phyloP scores from a whole-genome alignment of 257 asterid species.

The Fraxinus americana region DNA sequence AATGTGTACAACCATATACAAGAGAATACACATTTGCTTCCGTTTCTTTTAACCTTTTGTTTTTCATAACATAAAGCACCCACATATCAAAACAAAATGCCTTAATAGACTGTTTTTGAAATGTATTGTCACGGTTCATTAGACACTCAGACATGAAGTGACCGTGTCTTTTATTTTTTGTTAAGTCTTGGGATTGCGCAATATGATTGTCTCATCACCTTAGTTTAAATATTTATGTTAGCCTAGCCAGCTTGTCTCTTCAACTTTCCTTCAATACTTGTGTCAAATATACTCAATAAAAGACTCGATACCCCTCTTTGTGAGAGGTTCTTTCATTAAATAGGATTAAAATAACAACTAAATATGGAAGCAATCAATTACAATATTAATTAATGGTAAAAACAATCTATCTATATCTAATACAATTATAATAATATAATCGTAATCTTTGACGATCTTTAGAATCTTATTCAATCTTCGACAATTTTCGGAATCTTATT shows the following conservation, averaged over 20 bases:
- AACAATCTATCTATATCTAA: too few relatives aligned
- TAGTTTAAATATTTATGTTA: neutral
- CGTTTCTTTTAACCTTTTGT: neutral
- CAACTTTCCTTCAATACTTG: neutral
- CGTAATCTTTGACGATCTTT: too few relatives aligned
- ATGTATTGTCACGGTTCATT: neutral
- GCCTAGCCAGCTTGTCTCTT: neutral
- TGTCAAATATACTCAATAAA: too few relatives aligned
- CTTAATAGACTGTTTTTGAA: neutral
- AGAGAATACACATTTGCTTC: constrained; percentile 1
- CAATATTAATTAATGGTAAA: too few relatives aligned
- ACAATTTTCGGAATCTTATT: too few relatives aligned
- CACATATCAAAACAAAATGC: neutral
- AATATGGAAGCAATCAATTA: too few relatives aligned
- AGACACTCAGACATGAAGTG: neutral
- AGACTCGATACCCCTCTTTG: too few relatives aligned
- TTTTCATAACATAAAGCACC: neutral
- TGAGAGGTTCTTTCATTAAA: too few relatives aligned
- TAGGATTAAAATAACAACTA: too few relatives aligned
- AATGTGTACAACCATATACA: neutral
- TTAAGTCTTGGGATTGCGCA: neutral
- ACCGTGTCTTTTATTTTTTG: neutral
- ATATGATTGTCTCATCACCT: neutral
- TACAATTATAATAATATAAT: too few relatives aligned
- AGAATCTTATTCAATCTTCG: too few relatives aligned